Percentiles rank a stretch among this genome's conserved stretches.
Conservation (phyloP, 2,329 filamentous ascomycete genomes). For the Fusarium gaditjirri region DNA sequence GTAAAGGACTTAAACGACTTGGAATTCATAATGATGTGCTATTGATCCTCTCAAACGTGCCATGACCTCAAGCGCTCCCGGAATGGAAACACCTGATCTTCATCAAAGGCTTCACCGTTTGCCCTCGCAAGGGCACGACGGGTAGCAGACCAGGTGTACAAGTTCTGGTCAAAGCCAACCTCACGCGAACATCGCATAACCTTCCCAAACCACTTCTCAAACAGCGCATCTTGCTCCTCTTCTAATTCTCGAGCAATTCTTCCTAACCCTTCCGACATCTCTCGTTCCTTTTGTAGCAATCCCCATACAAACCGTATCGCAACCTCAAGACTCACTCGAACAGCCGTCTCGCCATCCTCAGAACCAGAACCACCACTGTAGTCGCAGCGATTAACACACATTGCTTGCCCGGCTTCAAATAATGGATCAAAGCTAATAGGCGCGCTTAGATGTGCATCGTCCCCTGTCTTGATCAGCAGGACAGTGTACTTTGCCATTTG, state of each 20-base stretch:
- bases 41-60: too few species aligned
- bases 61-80: background rate
- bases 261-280: too few species aligned
- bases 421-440: slow-evolving; percentile 7
- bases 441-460: background rate
- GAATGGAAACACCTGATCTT: background rate
- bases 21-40: too few species aligned
- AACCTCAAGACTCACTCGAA: background rate
- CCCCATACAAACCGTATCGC: slow-evolving; percentile 3
- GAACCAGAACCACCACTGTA: background rate
- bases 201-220: too few species aligned
- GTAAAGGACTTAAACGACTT: too few species aligned
- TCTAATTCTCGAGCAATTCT: background rate
- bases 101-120: background rate
- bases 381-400: background rate
- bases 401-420: slow-evolving; percentile 1
- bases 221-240: background rate
- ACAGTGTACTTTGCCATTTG: background rate
- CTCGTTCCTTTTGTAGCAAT: background rate
- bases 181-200: too few species aligned
- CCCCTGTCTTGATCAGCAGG: slow-evolving; percentile 6
- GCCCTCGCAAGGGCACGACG: background rate
- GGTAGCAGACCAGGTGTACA: background rate
- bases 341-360: background rate
- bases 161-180: too few species aligned